Base-by-base conservation (phyloP, 2,329 filamentous ascomycete species). In the Trichocomaceae sp. region DNA sequence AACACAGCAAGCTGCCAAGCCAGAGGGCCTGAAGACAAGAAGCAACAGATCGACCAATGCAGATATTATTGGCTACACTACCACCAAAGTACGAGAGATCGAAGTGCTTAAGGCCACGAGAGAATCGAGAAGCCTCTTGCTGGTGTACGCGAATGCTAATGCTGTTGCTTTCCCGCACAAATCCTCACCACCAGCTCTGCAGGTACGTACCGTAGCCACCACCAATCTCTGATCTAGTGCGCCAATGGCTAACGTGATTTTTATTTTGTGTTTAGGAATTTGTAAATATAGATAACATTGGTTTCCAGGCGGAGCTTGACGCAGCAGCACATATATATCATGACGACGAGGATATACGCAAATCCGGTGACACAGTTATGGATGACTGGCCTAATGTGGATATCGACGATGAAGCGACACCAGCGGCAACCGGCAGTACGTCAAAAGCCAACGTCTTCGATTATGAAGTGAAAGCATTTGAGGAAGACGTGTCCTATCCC, bases 101-200 rank as follows among this genome's bases (percentile, higher is more conserved):
- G 77, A 82, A 56, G 82, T 84, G 9, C 73, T 84, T 50, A 69
- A 75, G 60, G 72, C 80, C 59, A 77, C 79, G 52, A 73, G 72
- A 22, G 81, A 84, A 59, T 74, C 75, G 51, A 73, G 68, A 31
- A 75, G 72, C 8, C 79, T 77, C 2, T 66, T 85, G 1, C 73
- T 85, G 9, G 77, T 85, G 2, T 85, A 85, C 63, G 82, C 81
- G 19, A 82, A 76, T 60, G 75, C 79, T 20, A 69, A 69, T 54
- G 75, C 76, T 19, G 62, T 77, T 54, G 64, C 63, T 22, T 66
- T 68, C 47, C 59, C 63, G 45, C 63, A 63, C 19, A 65, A 63
- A 7, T 60, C 66, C 31, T 59, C 68, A 23, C 72, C 72, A 1
- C 53, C 63, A 20, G 61, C 69, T 48, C 65, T 77, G 50, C 66